Conservation (phyloP, 2,329 filamentous ascomycete genomes). For the Diaporthe sp. region DNA sequence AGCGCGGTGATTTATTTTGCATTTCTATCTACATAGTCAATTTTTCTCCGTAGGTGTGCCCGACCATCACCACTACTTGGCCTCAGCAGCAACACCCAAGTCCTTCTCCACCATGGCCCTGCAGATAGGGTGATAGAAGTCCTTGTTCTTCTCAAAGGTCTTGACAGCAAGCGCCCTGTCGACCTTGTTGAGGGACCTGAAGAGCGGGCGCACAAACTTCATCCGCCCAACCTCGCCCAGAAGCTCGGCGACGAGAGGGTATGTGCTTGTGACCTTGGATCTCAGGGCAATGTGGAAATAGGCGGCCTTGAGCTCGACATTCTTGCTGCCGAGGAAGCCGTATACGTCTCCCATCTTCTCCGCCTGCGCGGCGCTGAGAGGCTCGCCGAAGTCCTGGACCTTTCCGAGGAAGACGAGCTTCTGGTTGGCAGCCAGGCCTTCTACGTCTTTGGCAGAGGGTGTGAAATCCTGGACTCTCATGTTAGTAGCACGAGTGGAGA, state of each 20-base stretch:
- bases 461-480: constrained; percentile 63
- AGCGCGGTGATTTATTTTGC: not conserved
- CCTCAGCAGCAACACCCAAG: constrained; percentile 60
- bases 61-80: constrained; percentile 53
- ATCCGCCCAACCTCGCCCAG: constrained; percentile 89
- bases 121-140: constrained; percentile 98
- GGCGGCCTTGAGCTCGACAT: constrained; percentile 86
- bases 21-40: not conserved
- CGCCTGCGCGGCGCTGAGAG: constrained; percentile 76
- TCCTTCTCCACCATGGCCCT: constrained; percentile 89
- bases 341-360: constrained; percentile 83
- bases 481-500: not conserved
- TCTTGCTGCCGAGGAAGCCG: constrained; percentile 79
- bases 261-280: constrained; percentile 78
- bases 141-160: constrained; percentile 88
- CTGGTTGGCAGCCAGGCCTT: constrained; percentile 86
- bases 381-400: constrained; percentile 76
- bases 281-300: constrained; percentile 86
- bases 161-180: constrained; percentile 81
- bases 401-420: constrained; percentile 91
- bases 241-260: constrained; percentile 79
- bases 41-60: constrained; percentile 48
- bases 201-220: constrained; percentile 96
- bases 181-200: constrained; percentile 79
- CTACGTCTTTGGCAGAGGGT: constrained; percentile 78